phyloP scores from a whole-genome alignment of 2,329 filamentous ascomycete genomes.

The Metarhizium album region DNA sequence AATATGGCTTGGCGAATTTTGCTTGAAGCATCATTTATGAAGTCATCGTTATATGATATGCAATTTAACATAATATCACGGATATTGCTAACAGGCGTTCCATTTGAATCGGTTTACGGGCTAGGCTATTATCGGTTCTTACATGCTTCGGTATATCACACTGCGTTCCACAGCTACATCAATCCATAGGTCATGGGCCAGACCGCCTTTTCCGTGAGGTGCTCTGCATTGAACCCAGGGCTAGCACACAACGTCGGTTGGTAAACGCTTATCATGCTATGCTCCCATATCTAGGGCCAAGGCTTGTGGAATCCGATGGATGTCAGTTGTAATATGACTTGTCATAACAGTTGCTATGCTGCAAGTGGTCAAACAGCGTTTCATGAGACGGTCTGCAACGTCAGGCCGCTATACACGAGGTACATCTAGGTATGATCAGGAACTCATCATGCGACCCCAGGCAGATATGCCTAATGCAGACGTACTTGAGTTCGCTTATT shows the following conservation, averaged over 20 bases:
- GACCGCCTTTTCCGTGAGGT: background rate
- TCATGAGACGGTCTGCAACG: background rate
- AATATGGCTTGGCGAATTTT: background rate
- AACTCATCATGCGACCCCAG: background rate
- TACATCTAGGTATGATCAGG: background rate
- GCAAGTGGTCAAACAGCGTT: background rate
- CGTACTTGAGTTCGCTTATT: background rate
- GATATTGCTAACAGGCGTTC: no score
- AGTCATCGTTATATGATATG: background rate
- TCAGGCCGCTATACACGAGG: conserved; percentile 1
- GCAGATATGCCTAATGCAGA: no score
- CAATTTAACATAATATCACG: no score
- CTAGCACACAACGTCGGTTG: background rate
- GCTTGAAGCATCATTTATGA: background rate
- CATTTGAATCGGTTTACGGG: no score
- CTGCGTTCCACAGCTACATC: background rate
- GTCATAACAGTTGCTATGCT: background rate
- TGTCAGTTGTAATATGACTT: background rate
- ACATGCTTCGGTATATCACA: conserved; percentile 16
- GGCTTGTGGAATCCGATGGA: no score
- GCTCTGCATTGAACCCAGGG: background rate
- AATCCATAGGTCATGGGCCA: background rate
- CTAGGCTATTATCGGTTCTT: background rate
- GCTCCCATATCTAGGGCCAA: background rate
- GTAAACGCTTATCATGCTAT: background rate